phyloP scores from a whole-genome alignment of 2,329 filamentous ascomycete species.

The Verticillium dahliae region DNA sequence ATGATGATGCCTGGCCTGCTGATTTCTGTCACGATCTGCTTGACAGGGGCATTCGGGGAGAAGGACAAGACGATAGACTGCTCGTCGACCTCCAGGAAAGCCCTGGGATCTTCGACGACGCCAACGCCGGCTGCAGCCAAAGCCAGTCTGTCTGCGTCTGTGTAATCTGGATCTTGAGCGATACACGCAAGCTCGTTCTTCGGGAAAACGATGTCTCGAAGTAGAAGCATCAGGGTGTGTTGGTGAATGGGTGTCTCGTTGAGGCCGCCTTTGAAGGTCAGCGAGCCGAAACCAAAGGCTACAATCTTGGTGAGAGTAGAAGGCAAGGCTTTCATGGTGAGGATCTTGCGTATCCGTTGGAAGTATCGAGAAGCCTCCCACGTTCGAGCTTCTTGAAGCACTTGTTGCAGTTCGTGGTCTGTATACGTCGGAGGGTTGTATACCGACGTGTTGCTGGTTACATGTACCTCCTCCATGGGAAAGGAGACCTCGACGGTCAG shows the following conservation, averaged over 20 bases:
- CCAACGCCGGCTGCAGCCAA: slow-evolving; percentile 1
- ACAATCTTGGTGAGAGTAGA: neutral
- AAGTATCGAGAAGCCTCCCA: neutral
- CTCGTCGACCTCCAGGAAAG: slow-evolving; percentile 12
- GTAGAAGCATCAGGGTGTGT: neutral
- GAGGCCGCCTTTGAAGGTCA: neutral
- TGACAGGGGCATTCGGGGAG: slow-evolving; percentile 11
- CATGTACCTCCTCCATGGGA: neutral
- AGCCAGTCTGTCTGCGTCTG: neutral
- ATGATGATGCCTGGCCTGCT: slow-evolving; percentile 12
- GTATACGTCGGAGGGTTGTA: neutral
- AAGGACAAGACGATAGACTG: slow-evolving; percentile 9
- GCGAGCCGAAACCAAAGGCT: neutral
- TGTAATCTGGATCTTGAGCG: neutral
- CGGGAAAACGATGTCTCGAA: neutral
- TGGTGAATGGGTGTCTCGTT: neutral
- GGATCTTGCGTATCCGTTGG: neutral
- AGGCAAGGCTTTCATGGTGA: neutral
- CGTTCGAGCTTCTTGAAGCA: neutral
- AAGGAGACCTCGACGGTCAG: neutral
- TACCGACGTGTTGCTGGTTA: neutral
- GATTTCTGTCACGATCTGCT: slow-evolving; percentile 13
- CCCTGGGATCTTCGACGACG: slow-evolving; percentile 8
- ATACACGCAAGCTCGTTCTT: neutral
- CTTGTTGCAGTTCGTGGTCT: neutral